Evolutionary conservation across 192 early-diverging fungal species (phyloP).

Genomic region (Entomortierella beljakovae): DNA sequence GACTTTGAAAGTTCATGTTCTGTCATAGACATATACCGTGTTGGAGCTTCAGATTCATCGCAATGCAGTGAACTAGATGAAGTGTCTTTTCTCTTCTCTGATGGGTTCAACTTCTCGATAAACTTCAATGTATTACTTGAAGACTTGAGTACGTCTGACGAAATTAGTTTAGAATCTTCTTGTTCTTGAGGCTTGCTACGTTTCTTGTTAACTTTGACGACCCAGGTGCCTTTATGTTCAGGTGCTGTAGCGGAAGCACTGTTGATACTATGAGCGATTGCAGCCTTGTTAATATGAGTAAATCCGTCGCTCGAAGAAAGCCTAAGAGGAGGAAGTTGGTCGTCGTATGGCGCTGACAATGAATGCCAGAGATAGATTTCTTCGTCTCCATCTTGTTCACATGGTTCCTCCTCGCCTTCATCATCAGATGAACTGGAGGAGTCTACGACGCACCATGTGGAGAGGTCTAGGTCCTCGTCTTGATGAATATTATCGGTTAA

Average conservation of each 20-base stretch:
- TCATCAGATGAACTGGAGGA: conserved; percentile 13
- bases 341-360: neutral
- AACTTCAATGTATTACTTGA: neutral
- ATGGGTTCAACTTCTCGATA: neutral
- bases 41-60: neutral
- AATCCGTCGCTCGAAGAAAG: conserved; percentile 32
- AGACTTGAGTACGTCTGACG: neutral
- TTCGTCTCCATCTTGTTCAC: conserved; percentile 21
- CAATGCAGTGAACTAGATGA: too few relatives aligned
- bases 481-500: neutral
- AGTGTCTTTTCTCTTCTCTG: conserved; percentile 9
- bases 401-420: conserved; percentile 11
- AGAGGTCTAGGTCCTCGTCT: conserved; percentile 30
- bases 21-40: conserved; percentile 39
- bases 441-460: conserved; percentile 36
- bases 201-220: conserved; percentile 38
- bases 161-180: neutral
- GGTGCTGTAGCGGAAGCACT: conserved; percentile 16
- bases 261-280: conserved; percentile 25
- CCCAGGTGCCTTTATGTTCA: conserved; percentile 29
- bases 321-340: conserved; percentile 1
- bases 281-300: conserved; percentile 38
- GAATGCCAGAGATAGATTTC: conserved; percentile 21
- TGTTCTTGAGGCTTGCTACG: conserved; percentile 1
- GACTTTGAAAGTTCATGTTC: conserved; percentile 48